Conservation (phyloP, 1,139 yeast genomes). For the Sugiyamaella grinbergsii region DNA sequence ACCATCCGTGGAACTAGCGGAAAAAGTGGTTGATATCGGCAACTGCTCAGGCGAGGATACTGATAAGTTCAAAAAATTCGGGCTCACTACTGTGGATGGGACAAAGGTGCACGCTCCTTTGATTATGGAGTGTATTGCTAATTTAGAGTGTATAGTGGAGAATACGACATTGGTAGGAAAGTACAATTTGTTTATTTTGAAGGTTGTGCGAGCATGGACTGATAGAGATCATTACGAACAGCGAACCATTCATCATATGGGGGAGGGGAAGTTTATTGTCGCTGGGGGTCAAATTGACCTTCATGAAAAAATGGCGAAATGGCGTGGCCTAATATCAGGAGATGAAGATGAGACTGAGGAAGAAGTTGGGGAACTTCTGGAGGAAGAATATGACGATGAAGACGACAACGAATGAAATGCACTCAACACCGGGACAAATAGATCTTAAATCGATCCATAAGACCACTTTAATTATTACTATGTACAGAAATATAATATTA, state of each 20-base stretch:
- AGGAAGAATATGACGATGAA: neutral
- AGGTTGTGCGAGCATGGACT: conserved; percentile 23
- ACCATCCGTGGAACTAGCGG: conserved; percentile 23
- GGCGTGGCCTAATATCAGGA: conserved; percentile 24
- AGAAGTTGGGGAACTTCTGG: neutral
- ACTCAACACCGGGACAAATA: neutral
- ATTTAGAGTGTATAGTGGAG: conserved; percentile 26
- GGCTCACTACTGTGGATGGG: conserved; percentile 19
- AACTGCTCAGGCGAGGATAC: conserved; percentile 25
- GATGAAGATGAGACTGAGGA: conserved; percentile 16
- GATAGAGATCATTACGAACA: conserved; percentile 14
- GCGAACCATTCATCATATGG: conserved; percentile 24
- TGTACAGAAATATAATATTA: conserved; percentile 6
- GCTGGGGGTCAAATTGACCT: conserved; percentile 20
- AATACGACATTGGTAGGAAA: conserved; percentile 20
- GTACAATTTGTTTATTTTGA: conserved; percentile 22
- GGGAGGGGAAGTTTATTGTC: conserved; percentile 24
- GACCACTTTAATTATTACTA: neutral
- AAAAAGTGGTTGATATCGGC: conserved; percentile 28
- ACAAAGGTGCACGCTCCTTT: conserved; percentile 23
- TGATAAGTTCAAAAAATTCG: conserved; percentile 22
- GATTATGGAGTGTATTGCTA: conserved; percentile 24
- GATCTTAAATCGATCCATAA: neutral
- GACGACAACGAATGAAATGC: conserved; percentile 4
- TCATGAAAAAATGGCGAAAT: conserved; percentile 24